phyloP scores from a whole-genome alignment of 2,329 filamentous ascomycete genomes.

The Zopfia rhizophila region DNA sequence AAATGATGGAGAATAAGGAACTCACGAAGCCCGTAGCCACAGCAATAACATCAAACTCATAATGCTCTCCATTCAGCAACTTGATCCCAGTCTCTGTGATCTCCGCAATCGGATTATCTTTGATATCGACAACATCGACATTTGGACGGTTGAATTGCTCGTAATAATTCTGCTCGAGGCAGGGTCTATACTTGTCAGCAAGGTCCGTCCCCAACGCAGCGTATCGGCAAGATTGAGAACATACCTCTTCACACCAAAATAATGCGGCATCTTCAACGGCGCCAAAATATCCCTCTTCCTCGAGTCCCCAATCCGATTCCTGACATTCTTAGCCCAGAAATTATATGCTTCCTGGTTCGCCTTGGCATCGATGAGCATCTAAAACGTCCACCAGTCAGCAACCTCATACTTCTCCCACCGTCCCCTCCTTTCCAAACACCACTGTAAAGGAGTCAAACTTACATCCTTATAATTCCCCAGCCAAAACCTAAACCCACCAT shows the following conservation, averaged over 20 bases:
- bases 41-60: constrained; percentile 47
- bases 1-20: too few relatives aligned
- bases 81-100: constrained; percentile 42
- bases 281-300: constrained; percentile 53
- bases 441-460: too few relatives aligned
- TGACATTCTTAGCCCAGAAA: constrained; percentile 53
- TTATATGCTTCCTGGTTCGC: constrained; percentile 53
- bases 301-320: constrained; percentile 48
- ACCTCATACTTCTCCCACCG: too few relatives aligned
- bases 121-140: constrained; percentile 50
- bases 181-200: too few relatives aligned
- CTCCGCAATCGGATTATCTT: constrained; percentile 38
- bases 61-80: constrained; percentile 39
- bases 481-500: constrained; percentile 41
- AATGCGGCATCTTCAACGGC: constrained; percentile 50
- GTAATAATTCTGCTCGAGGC: constrained; percentile 55
- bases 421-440: too few relatives aligned
- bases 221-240: neutral
- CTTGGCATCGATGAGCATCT: constrained; percentile 41
- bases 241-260: constrained; percentile 52
- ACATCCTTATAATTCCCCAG: constrained; percentile 44
- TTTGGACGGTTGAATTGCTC: constrained; percentile 51
- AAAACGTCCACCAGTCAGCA: too few relatives aligned
- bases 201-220: constrained; percentile 58
- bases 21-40: constrained; percentile 52